Conservation (phyloP, 805 yeast genomes). For the Yarrowia sp. region DNA sequence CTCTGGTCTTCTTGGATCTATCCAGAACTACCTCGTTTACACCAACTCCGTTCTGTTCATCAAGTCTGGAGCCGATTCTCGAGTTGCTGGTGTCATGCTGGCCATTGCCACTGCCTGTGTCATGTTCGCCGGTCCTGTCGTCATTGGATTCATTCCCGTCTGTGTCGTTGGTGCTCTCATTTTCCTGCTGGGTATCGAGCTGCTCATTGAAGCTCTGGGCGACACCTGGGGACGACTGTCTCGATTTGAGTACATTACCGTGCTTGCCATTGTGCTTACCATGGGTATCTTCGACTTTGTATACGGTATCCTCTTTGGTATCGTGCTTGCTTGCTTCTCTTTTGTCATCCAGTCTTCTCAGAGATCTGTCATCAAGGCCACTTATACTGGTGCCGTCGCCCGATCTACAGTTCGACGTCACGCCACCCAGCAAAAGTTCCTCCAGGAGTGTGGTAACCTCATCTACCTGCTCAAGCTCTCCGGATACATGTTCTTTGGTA, state of each 20-base stretch:
- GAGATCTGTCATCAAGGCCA: slow-evolving; percentile 78
- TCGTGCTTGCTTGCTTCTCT: slow-evolving; percentile 89
- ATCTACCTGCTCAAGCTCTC: slow-evolving; percentile 85
- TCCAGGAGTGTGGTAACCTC: slow-evolving; percentile 86
- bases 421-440: slow-evolving; percentile 83
- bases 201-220: slow-evolving; percentile 80
- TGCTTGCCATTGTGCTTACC: slow-evolving; percentile 82
- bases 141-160: slow-evolving; percentile 93
- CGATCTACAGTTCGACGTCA: slow-evolving; percentile 92
- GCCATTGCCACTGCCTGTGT: slow-evolving; percentile 81
- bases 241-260: slow-evolving; percentile 81
- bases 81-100: slow-evolving; percentile 87
- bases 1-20: slow-evolving; percentile 84
- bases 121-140: slow-evolving; percentile 87
- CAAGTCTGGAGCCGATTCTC: slow-evolving; percentile 90
- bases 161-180: slow-evolving; percentile 95
- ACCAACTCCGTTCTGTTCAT: slow-evolving; percentile 92
- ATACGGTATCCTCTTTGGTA: slow-evolving; percentile 88
- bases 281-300: slow-evolving; percentile 98
- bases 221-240: slow-evolving; percentile 83
- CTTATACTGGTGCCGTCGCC: slow-evolving; percentile 86
- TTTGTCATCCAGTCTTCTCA: slow-evolving; percentile 93
- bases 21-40: slow-evolving; percentile 93
- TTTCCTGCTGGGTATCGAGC: slow-evolving; percentile 87
- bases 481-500: slow-evolving; percentile 92